Conservation (phyloP, 805 yeast genomes). For the Suhomyces canberraensis region DNA sequence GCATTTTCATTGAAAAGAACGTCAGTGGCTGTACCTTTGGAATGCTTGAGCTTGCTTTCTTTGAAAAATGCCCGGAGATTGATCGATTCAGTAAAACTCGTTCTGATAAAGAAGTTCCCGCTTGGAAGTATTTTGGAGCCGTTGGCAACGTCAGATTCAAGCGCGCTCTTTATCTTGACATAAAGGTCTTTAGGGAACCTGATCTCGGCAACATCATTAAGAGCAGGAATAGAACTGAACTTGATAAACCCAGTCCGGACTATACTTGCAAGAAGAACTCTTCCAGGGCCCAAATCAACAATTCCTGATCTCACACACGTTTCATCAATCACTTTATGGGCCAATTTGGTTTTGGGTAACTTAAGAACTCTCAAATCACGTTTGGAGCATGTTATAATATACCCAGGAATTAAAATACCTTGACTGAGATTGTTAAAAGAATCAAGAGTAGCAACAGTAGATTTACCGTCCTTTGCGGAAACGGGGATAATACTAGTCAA, state of each 20-base stretch:
- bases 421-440: constrained; percentile 56
- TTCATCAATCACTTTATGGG: constrained; percentile 61
- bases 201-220: constrained; percentile 54
- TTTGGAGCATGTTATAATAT: constrained; percentile 51
- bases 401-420: constrained; percentile 62
- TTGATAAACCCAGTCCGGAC: constrained; percentile 47
- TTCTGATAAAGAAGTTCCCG: constrained; percentile 58
- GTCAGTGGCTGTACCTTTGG: constrained; percentile 38
- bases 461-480: constrained; percentile 55
- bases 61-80: constrained; percentile 23
- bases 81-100: constrained; percentile 45
- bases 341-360: constrained; percentile 57
- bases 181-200: constrained; percentile 32
- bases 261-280: constrained; percentile 44
- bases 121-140: constrained; percentile 39
- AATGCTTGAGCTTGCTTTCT: constrained; percentile 9
- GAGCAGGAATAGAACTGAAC: constrained; percentile 55
- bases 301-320: constrained; percentile 47
- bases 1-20: constrained; percentile 66
- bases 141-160: constrained; percentile 19
- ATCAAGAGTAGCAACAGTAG: constrained; percentile 61
- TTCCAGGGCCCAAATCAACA: constrained; percentile 38
- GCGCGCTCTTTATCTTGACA: constrained; percentile 17
- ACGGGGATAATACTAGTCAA: constrained; percentile 58
- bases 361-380: constrained; percentile 62